These are phyloP conservation scores for Aurantiochytrium sp. DNA, from an alignment of 108 stramenopile species.

Conservation along the genomic window DNA sequence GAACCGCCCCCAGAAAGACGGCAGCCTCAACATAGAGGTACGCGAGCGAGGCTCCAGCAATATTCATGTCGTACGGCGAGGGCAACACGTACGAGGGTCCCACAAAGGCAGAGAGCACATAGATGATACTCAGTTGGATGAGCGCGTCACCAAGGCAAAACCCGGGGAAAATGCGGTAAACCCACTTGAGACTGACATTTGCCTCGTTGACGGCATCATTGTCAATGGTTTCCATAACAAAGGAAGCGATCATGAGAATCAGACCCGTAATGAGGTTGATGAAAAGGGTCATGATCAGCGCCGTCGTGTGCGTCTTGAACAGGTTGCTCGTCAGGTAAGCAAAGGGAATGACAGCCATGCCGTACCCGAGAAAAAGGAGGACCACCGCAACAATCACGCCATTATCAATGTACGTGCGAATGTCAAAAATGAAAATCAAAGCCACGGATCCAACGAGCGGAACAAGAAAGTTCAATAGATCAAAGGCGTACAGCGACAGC, in stretches of 20 bases:
- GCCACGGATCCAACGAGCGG: conserved; percentile 31
- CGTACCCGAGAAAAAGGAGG: conserved; percentile 42
- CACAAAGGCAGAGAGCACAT: neutral
- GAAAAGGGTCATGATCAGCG: conserved; percentile 50
- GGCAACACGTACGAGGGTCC: neutral
- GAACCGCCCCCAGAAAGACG: conserved; percentile 26
- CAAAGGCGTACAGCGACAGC: conserved; percentile 49
- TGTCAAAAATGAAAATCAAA: conserved; percentile 36
- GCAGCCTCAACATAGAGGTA: conserved; percentile 21
- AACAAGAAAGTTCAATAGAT: conserved; percentile 39
- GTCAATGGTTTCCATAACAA: conserved; percentile 43
- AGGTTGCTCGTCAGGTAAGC: conserved; percentile 46
- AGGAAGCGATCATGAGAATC: conserved; percentile 46
- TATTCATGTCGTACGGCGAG: conserved; percentile 26
- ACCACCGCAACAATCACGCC: conserved; percentile 22
- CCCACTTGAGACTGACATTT: conserved; percentile 27
- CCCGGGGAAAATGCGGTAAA: conserved; percentile 49
- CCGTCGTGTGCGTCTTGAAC: conserved; percentile 44
- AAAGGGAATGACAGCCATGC: conserved; percentile 47
- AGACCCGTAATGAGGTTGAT: conserved; percentile 55
- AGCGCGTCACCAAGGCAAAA: conserved; percentile 54
- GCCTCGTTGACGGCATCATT: neutral
- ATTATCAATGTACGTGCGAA: conserved; percentile 5
- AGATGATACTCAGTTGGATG: conserved; percentile 34
- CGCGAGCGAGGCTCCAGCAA: conserved; percentile 41